phyloP scores from a whole-genome alignment of 768 basidiomycete genomes.

The Crassisporium funariophilum region DNA sequence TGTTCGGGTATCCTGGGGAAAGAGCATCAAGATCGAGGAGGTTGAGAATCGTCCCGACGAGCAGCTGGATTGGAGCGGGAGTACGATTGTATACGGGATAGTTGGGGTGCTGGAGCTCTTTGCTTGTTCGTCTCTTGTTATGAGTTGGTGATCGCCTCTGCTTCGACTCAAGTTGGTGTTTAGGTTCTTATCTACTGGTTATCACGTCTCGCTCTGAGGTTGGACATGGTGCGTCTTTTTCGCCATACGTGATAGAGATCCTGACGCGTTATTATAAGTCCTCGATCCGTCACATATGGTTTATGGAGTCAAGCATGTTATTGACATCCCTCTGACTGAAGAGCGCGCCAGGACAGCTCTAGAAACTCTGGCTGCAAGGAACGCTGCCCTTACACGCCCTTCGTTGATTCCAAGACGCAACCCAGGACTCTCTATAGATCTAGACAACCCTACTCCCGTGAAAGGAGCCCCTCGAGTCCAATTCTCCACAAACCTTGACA shows the following conservation, averaged over 20 bases:
- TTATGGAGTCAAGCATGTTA: slow-evolving; percentile 68
- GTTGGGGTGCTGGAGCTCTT: slow-evolving; percentile 74
- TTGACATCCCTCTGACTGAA: slow-evolving; percentile 71
- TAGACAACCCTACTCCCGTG: neutral
- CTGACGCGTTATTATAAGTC: slow-evolving; percentile 44
- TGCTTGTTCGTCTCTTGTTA: slow-evolving; percentile 51
- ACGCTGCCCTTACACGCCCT: slow-evolving; percentile 43
- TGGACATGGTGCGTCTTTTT: slow-evolving; percentile 59
- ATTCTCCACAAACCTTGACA: slow-evolving; percentile 50
- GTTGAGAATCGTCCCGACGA: slow-evolving; percentile 37
- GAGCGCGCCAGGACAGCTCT: slow-evolving; percentile 59
- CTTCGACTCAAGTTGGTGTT: slow-evolving; percentile 6
- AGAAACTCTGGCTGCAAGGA: slow-evolving; percentile 53
- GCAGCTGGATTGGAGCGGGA: slow-evolving; percentile 53
- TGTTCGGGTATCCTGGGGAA: slow-evolving; percentile 61
- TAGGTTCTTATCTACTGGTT: slow-evolving; percentile 78
- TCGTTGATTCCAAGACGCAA: slow-evolving; percentile 41
- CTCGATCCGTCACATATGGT: slow-evolving; percentile 62
- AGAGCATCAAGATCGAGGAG: slow-evolving; percentile 53
- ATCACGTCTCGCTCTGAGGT: slow-evolving; percentile 63
- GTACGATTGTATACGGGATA: slow-evolving; percentile 72
- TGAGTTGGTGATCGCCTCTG: slow-evolving; percentile 7
- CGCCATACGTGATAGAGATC: neutral
- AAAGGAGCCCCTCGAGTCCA: slow-evolving; percentile 46
- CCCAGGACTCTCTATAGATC: neutral